These are phyloP conservation scores for Lantana camara DNA, from an alignment of 257 asterid genomes.

Conservation along the genomic window DNA sequence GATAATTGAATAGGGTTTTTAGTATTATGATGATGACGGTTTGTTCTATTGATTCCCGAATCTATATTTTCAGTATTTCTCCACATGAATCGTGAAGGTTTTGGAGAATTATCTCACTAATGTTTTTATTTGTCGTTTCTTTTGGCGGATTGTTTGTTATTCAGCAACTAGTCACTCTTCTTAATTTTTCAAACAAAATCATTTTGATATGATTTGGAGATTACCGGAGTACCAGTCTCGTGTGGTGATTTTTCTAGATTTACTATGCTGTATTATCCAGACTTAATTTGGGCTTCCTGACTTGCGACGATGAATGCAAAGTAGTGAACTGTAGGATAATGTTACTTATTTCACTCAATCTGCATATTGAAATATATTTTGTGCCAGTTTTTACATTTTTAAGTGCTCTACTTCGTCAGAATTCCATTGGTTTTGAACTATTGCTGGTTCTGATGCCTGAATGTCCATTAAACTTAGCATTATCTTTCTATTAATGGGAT, in stretches of 20 bases:
- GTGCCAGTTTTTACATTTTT: background rate
- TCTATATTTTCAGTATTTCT: background rate
- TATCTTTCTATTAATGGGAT: conserved; percentile 12
- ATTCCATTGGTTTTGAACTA: background rate
- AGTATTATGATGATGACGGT: background rate
- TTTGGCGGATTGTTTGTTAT: background rate
- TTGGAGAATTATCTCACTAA: background rate
- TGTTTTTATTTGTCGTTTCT: background rate
- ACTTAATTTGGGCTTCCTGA: too few species aligned
- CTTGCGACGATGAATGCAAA: too few species aligned
- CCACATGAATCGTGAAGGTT: background rate
- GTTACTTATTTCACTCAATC: too few species aligned
- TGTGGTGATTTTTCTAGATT: too few species aligned
- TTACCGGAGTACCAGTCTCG: too few species aligned
- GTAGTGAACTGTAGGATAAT: too few species aligned
- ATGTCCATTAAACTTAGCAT: background rate
- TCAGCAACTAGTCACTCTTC: background rate
- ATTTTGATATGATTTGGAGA: too few species aligned
- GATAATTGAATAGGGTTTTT: conserved; percentile 12
- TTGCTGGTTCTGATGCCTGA: conserved; percentile 18
- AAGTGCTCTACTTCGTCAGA: background rate
- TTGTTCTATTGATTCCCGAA: background rate
- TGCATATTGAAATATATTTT: background rate
- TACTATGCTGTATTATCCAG: too few species aligned
- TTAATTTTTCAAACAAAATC: background rate